Conservation (phyloP, 768 basidiomycete genomes). For the Cystobasidium ongulense region DNA sequence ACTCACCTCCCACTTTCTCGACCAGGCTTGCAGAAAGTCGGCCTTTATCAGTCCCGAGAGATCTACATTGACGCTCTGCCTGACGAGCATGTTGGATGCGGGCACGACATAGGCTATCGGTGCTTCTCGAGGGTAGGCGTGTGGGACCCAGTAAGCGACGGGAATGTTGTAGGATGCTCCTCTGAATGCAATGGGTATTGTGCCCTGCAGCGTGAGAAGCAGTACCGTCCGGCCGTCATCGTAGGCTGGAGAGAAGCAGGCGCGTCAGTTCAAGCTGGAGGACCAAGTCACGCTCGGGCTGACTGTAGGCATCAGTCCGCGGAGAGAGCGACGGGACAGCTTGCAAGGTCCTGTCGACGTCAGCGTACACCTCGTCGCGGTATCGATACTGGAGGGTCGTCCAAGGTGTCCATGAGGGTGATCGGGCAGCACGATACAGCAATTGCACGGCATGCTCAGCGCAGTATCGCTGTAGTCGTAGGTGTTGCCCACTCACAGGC, state of each 20-base stretch:
- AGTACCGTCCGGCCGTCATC: slow-evolving; percentile 91
- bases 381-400: slow-evolving; percentile 53
- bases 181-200: slow-evolving; percentile 76
- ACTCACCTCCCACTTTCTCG: slow-evolving; percentile 70
- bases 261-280: slow-evolving; percentile 35
- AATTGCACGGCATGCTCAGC: too few species aligned
- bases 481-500: slow-evolving; percentile 2
- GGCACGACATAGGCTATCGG: slow-evolving; percentile 89
- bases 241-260: slow-evolving; percentile 29
- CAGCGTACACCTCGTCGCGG: slow-evolving; percentile 55
- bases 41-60: slow-evolving; percentile 65
- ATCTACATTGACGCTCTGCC: slow-evolving; percentile 65
- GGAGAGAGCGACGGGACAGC: slow-evolving; percentile 58
- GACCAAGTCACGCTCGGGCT: slow-evolving; percentile 39
- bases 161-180: slow-evolving; percentile 83
- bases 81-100: slow-evolving; percentile 79
- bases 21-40: slow-evolving; percentile 69
- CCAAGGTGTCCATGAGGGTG: background rate
- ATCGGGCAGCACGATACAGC: background rate
- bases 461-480: too few species aligned
- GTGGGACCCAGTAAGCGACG: slow-evolving; percentile 74
- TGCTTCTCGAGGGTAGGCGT: slow-evolving; percentile 70
- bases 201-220: slow-evolving; percentile 79
- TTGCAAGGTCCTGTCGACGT: slow-evolving; percentile 58
- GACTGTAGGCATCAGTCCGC: slow-evolving; percentile 73